Evolutionary conservation across 2,329 filamentous ascomycete genomes (phyloP), one percentile per base, ranked within the genome.

Genomic region (Beauveria australis): DNA sequence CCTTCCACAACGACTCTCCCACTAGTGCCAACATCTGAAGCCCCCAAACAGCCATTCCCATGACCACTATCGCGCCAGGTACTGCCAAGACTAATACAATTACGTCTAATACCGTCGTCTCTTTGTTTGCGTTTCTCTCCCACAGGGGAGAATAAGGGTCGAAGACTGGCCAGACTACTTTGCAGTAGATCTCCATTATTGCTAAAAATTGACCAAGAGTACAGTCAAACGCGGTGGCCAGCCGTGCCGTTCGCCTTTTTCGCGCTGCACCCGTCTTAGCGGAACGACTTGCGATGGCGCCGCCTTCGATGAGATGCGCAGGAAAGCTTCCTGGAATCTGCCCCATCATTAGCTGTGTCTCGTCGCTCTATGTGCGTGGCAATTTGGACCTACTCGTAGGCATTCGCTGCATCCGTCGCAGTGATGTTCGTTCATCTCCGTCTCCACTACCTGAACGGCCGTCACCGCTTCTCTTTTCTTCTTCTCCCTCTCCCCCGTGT

Each of bases 91-190:
- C 60, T 24, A 72, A 59, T 26, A 67, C 62, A 16, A 66, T 54
- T 2, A 54, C 40, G 22, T 64, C 53, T 51, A 57, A 53, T 62
- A 68, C 63, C 2, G 66, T 69, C 37, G 63, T 59, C 48, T 69
- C 61, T 22, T 67, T 59, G 40, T 60, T 67, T 18, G 62, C 63
- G 28, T 67, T 64, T 43, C 67, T 63, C 58, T 64, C 59, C 72
- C 75, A 74, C 59, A 74, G 68, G 37, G 70, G 66, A 30, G 76
- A 78, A 2, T 68, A 64, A 8, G 65, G 63, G 65, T 76, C 66
- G 61, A 79, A 75, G 14, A 77, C 73, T 2, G 76, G 76, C 53
- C 66, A 66, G 18, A 78, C 70, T 14, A 72, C 62, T 46, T 59
- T 61, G 73, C 69, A 76, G 66, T 76, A 78, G 30, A 70, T 48